Percentiles rank a stretch among this genome's conserved stretches.
These are phyloP conservation scores for Amaranthus cruentus DNA, from an alignment of 148 eudicot genomes.

Conservation along the genomic window DNA sequence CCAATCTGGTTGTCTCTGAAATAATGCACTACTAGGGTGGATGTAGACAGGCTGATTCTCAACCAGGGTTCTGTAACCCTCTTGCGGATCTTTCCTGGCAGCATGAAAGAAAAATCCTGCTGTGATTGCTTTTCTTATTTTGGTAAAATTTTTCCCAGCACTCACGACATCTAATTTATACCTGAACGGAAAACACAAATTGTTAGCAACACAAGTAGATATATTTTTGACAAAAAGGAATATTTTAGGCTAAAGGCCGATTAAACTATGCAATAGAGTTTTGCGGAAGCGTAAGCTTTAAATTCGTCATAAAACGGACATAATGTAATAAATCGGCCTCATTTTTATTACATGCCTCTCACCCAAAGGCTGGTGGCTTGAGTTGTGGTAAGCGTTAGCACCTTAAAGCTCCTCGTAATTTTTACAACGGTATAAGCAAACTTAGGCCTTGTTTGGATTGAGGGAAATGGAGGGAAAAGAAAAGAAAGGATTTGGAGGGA, in stretches of 20 bases:
- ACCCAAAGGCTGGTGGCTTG: too few species aligned
- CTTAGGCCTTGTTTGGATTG: too few species aligned
- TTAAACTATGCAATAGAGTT: not conserved
- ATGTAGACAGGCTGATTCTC: conserved; percentile 94
- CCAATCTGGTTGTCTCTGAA: conserved; percentile 97
- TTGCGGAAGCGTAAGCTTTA: too few species aligned
- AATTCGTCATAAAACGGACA: too few species aligned
- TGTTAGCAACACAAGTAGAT: conserved; percentile 12
- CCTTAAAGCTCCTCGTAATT: too few species aligned
- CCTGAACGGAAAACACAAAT: conserved; percentile 33
- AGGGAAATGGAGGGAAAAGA: too few species aligned
- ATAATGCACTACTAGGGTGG: conserved; percentile 91
- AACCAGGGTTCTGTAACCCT: conserved; percentile 80
- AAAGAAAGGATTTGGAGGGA: too few species aligned
- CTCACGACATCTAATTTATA: conserved; percentile 83
- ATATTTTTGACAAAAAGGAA: not conserved
- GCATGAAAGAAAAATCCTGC: conserved; percentile 94
- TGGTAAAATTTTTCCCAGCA: conserved; percentile 74
- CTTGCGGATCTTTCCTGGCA: conserved; percentile 90
- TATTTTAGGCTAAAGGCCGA: not conserved
- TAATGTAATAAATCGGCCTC: too few species aligned
- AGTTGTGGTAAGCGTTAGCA: too few species aligned
- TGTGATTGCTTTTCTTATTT: conserved; percentile 67
- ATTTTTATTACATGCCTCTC: too few species aligned
- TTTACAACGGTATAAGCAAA: too few species aligned